Evolutionary conservation across 2,329 filamentous ascomycete species (phyloP), one percentile per base, ranked within the genome.

Genomic region (Beauveria sp.): DNA sequence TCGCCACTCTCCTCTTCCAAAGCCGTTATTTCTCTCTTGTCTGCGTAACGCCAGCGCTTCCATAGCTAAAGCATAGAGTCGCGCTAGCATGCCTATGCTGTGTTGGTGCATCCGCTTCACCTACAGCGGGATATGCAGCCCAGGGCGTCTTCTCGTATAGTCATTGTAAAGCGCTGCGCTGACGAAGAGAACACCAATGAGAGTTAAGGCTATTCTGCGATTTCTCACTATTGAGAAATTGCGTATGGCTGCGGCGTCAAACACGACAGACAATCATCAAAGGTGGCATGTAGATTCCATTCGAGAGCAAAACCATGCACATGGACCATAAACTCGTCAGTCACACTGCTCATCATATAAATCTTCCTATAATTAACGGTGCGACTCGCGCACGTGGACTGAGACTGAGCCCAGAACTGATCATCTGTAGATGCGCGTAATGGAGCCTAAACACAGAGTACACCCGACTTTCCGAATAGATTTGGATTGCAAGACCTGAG

Each of bases 11-110:
- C 22, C 22, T 24, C 22, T 24, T 24, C 22, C 67, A 80, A 79
- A 28, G 81, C 79, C n/a, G n/a, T 65, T 79, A 76, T 76, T 67
- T 79, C 79, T 60, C 82, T 80, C 67, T 75, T 73, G 68, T 84
- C 80, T 16, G 79, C 74, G 65, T 82, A 84, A 0, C 82, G 75
- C 91, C 91, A 96, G 53, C 90, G 80, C 56, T 88, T 81, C 84
- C 90, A 96, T 66, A 96, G 70, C 20, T 87, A 28, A 8, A 12
- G n/a, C 4, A 1, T 9, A 26, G 38, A 20, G 46, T 18, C 18
- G 47, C 16, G 14, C 43, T 50, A 40, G 24, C 18, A 40, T 7
- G 16, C 16, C 8, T 10, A 40, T 28, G 2, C 8, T 14, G 14
- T 45, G 7, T 22, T 30, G 38, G 40, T 30, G 16, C 49, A 8